Evolutionary conservation across 2,329 filamentous ascomycete species (phyloP), one percentile per base, ranked within the genome.

Genomic region (Shiraia sp.): DNA sequence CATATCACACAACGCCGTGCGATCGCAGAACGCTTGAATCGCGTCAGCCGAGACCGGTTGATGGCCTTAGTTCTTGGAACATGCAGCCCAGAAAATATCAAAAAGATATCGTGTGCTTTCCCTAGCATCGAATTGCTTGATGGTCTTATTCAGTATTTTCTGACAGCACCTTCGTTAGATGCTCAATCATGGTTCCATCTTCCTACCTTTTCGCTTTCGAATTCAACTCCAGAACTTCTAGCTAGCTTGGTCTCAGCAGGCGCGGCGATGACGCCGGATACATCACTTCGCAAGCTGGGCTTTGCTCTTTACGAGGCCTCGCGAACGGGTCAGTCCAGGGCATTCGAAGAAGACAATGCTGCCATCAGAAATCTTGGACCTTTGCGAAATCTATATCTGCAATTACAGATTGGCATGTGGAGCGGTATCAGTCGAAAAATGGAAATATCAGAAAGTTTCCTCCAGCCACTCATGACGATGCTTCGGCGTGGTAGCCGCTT

Each of bases 51-150:
- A 22, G 86, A 89, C 61, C 77, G 76, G 32, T 76, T 87, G 1
- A 70, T 89, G 40, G 82, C 79, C 9, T 75, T 87, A 43, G 79
- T 88, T 1, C 69, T 88, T 25, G 75, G 76, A 35, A 81, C 78
- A 3, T 84, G 79, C 53, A 78, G 77, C 32, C 68, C 69, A 2
- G 55, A 78, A 65, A 68, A 77, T 66, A 66, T 76, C 60, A 53
- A 51, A 45, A 77, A 72, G 35, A 79, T 81, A 14, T 80, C 77
- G 13, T 78, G 75, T 1, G 83, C 82, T 0, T 87, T 87, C 49
- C 82, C 82, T 0, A 81, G 80, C 1, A 74, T 80, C 13, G 78
- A 81, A 15, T 63, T 82, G 10, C 71, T 86, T 45, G 82, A 86
- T 51, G 80, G 77, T 8, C 71, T 86, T 40, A 72, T 84, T 10